These are phyloP conservation scores for Colletotrichum destructivum DNA, from an alignment of 2,329 filamentous ascomycete genomes.

Conservation along the genomic window DNA sequence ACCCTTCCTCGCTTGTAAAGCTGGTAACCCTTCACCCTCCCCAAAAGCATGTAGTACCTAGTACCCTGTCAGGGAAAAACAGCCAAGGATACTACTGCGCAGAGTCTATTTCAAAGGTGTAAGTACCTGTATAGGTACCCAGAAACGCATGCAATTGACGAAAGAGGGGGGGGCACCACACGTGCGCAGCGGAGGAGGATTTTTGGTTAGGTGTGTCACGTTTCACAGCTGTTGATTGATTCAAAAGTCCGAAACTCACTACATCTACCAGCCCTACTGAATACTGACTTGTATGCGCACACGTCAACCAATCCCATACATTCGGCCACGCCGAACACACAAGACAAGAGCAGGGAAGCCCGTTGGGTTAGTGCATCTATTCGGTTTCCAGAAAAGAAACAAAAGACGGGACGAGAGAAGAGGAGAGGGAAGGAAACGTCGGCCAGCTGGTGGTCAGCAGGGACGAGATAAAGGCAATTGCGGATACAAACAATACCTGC, in stretches of 20 bases:
- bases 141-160: not conserved
- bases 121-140: not conserved
- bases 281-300: not conserved
- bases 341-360: not conserved
- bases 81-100: not conserved
- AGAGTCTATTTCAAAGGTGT: not conserved
- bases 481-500: not conserved
- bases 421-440: not conserved
- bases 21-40: not conserved
- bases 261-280: not conserved
- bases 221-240: not conserved
- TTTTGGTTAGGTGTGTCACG: not conserved
- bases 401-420: not conserved
- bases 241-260: not conserved
- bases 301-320: not conserved
- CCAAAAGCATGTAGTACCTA: not conserved
- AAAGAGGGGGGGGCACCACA: not conserved
- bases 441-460: too few species aligned
- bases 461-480: not conserved
- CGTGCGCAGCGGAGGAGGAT: not conserved
- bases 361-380: not conserved
- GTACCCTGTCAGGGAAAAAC: not conserved
- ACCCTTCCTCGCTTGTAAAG: not conserved
- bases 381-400: too few species aligned
- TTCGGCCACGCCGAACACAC: constrained; percentile 24